These are phyloP conservation scores for Hydrangea macrophylla DNA, from an alignment of 148 eudicot species.

Conservation along the genomic window DNA sequence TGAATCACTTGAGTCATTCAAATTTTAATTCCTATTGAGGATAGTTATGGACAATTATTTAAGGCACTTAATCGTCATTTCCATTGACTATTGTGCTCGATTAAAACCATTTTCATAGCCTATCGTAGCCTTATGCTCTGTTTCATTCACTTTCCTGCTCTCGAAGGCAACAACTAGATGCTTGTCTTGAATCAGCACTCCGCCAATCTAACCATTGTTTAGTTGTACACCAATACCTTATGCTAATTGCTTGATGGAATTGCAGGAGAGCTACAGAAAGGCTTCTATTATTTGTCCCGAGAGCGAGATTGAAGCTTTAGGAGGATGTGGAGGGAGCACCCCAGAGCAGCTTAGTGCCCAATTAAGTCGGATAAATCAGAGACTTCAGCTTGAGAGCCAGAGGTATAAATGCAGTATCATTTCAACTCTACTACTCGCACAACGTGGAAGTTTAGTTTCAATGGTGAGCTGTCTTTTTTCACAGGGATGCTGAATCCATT, in stretches of 20 bases:
- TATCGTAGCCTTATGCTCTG: no score
- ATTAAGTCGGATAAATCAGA: constrained; percentile 51
- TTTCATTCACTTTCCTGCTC: no score
- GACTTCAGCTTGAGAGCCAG: constrained; percentile 63
- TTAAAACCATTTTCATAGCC: no score
- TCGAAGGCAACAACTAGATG: no score
- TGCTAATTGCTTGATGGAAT: neutral
- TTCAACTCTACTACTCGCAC: neutral
- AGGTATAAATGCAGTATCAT: constrained; percentile 38
- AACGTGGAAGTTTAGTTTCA: neutral
- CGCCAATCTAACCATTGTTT: neutral
- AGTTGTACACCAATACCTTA: neutral
- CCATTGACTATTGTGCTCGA: no score
- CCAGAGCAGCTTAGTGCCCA: constrained; percentile 85
- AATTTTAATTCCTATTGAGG: no score
- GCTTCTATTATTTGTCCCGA: constrained; percentile 85
- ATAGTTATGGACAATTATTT: no score
- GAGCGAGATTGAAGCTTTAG: constrained; percentile 73
- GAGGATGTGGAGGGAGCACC: constrained; percentile 54
- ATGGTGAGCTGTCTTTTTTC: constrained; percentile 18
- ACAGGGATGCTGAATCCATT: constrained; percentile 76
- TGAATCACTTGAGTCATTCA: no score
- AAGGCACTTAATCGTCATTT: no score
- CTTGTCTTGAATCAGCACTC: no score
- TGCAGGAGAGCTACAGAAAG: constrained; percentile 65